Base-by-base conservation (phyloP, 306 rosid genomes). In the Lablab purpureus region DNA sequence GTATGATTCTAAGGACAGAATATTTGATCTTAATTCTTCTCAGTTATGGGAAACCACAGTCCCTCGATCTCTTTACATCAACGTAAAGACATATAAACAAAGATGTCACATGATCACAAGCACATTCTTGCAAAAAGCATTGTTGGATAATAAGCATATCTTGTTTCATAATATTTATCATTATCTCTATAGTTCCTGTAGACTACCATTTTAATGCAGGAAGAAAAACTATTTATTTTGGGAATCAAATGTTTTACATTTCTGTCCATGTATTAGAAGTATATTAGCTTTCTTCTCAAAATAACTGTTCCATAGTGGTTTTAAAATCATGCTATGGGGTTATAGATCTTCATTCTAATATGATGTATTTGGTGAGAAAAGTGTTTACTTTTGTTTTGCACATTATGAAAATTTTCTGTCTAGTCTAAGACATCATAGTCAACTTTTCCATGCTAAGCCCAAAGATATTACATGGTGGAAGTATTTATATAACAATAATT, bases 21-120 rank as follows among this genome's bases (percentile, higher is more conserved):
- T 27, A 56, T 65, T 82, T 71, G 7, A 59, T 60, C 71, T 12
- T 41, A 50, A 36, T 63, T 21, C 56, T 67, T 70, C 45, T 70
- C 30, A 21, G 72, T 37, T 23, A 30, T 55, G 63, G 10, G 12
- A 80, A 69, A 22, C 18, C 37, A 3, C 27, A 54, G 64, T 17
- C 63, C 36, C 58, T 68, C 68, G 15, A 74, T 64, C 19, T 21
- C 40, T 54, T 30, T 17, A 63, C 62, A 67, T 55, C 37, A 34
- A 11, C 41, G 70, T 4, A 28, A 56, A 51, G 25, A 36, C 17
- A 23, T 21, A 55, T 47, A 51, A 50, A 12, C 47, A 27, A 80
- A 62, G 67, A 40, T 50, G 21, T 47, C n/a, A 60, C 65, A 22
- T 11, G 34, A 71, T 40, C 46, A 47, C 50, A 47, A 21, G 50